phyloP scores from a whole-genome alignment of 2,329 filamentous ascomycete species.

The Penicillium sp. region DNA sequence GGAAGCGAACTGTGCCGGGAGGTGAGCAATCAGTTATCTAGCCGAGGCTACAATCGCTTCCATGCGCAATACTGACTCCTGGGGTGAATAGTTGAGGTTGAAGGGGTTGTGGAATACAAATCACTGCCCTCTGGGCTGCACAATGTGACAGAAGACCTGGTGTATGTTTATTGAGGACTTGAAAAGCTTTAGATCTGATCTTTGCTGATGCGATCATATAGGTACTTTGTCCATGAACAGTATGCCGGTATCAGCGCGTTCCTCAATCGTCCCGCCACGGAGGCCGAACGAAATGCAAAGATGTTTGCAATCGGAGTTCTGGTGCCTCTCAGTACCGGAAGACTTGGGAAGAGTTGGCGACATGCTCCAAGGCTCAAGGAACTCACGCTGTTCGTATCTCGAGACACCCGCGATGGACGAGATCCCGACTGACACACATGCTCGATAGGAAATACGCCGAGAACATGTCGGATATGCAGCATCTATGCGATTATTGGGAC shows the following conservation, averaged over 20 bases:
- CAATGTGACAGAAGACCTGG: slow-evolving; percentile 78
- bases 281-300: slow-evolving; percentile 77
- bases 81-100: slow-evolving; percentile 55
- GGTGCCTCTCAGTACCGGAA: slow-evolving; percentile 79
- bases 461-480: slow-evolving; percentile 60
- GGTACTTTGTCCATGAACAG: slow-evolving; percentile 85
- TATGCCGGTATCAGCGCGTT: slow-evolving; percentile 92
- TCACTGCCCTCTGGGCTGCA: slow-evolving; percentile 91
- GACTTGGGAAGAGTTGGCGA: slow-evolving; percentile 83
- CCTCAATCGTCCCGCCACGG: slow-evolving; percentile 75
- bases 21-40: slow-evolving; percentile 48
- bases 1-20: slow-evolving; percentile 71
- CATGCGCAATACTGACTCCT: slow-evolving; percentile 18
- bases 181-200: neutral
- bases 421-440: slow-evolving; percentile 13
- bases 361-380: slow-evolving; percentile 74
- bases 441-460: slow-evolving; percentile 55
- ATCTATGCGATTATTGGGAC: slow-evolving; percentile 80
- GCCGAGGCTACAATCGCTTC: neutral
- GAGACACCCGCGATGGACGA: neutral
- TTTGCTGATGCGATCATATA: slow-evolving; percentile 34
- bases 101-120: slow-evolving; percentile 92
- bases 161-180: slow-evolving; percentile 40
- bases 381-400: slow-evolving; percentile 62
- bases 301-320: slow-evolving; percentile 91